Percentiles rank a stretch among this genome's conserved stretches.
phyloP scores from a whole-genome alignment of 306 rosid species.

The Cicer chorassanicum region DNA sequence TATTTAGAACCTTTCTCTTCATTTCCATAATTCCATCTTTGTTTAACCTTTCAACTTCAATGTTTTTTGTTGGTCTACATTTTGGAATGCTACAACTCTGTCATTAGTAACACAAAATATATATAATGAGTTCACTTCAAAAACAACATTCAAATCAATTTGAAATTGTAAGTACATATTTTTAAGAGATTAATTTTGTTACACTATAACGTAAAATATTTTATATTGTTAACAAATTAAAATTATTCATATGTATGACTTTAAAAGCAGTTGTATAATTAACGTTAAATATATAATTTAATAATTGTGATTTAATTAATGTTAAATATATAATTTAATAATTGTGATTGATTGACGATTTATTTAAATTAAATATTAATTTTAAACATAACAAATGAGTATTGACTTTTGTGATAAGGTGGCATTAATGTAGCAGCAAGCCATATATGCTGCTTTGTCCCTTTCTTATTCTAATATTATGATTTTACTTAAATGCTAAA shows the following conservation, averaged over 20 bases:
- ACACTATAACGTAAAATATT: too few relatives aligned
- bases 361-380: too few relatives aligned
- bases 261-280: too few relatives aligned
- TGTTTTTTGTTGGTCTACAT: conserved; percentile 41
- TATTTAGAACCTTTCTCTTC: conserved; percentile 49
- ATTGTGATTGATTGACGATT: too few relatives aligned
- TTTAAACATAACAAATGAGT: conserved; percentile 11
- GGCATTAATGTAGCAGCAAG: conserved; percentile 1
- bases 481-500: conserved; percentile 39
- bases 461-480: conserved; percentile 34
- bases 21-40: conserved; percentile 58
- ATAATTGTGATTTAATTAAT: too few relatives aligned
- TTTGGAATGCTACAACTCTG: conserved; percentile 64
- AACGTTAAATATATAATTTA: too few relatives aligned
- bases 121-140: conserved; percentile 15
- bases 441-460: conserved; percentile 26
- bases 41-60: conserved; percentile 46
- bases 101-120: conserved; percentile 36
- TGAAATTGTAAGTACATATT: conserved; percentile 26
- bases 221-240: too few relatives aligned
- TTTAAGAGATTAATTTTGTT: too few relatives aligned
- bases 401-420: conserved; percentile 27
- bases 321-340: too few relatives aligned
- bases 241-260: too few relatives aligned
- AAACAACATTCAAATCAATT: conserved; percentile 26